phyloP scores from a whole-genome alignment of 2,329 filamentous ascomycete genomes.

The Immersiporthe knoxdaviesiana region DNA sequence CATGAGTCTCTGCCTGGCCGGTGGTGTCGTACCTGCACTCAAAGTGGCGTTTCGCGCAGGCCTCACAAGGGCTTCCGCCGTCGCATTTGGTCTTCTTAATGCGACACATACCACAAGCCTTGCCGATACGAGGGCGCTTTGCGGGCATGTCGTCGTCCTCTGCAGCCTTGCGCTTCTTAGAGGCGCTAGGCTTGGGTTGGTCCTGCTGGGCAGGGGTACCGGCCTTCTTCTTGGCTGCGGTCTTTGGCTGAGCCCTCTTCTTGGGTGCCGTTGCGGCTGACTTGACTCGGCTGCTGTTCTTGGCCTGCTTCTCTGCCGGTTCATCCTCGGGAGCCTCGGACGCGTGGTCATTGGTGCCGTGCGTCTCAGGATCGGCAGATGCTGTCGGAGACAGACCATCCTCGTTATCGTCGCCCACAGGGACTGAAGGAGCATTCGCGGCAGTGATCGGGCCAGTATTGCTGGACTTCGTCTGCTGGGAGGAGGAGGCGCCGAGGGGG shows the following conservation, averaged over 20 bases:
- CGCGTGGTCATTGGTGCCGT: not conserved
- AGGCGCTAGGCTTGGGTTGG: not conserved
- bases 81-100: slow-evolving; percentile 26
- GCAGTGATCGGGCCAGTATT: not conserved
- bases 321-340: not conserved
- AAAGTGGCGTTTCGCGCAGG: slow-evolving; percentile 15
- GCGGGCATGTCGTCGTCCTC: slow-evolving; percentile 4
- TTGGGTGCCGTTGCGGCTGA: not conserved
- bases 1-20: not conserved
- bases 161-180: not conserved
- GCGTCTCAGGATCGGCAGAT: no score
- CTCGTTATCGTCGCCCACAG: not conserved
- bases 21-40: slow-evolving; percentile 5
- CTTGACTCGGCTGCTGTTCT: not conserved
- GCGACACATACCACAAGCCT: slow-evolving; percentile 23
- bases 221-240: not conserved
- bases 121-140: not conserved
- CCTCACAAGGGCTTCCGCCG: slow-evolving; percentile 16
- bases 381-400: not conserved
- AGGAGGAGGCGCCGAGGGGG: not conserved
- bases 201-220: not conserved
- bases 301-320: not conserved
- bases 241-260: slow-evolving; percentile 9
- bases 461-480: not conserved
- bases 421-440: not conserved